Evolutionary conservation across 2,329 filamentous ascomycete species (phyloP).

Genomic region (Fusarium piperis): DNA sequence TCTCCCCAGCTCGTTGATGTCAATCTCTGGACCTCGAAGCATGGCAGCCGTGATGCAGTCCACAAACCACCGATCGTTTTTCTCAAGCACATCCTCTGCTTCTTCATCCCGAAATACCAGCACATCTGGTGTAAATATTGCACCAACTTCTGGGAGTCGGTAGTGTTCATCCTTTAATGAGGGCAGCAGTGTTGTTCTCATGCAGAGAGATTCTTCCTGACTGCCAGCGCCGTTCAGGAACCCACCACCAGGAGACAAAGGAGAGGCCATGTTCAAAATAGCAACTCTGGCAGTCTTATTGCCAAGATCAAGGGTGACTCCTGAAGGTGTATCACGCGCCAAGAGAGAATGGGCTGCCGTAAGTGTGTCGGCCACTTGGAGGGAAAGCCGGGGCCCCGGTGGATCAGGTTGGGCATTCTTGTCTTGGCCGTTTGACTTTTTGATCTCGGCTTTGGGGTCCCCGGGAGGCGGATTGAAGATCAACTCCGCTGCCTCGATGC

Average conservation of each 20-base stretch:
- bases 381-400: conserved; percentile 50
- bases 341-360: conserved; percentile 53
- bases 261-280: conserved; percentile 72
- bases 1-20: conserved; percentile 47
- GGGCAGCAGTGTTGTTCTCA: conserved; percentile 67
- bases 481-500: conserved; percentile 62
- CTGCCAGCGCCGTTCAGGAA: conserved; percentile 67
- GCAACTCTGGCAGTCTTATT: conserved; percentile 52
- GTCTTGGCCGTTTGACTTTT: not conserved
- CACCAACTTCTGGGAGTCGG: conserved; percentile 66
- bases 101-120: conserved; percentile 63
- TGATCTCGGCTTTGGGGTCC: not conserved
- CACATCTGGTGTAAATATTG: conserved; percentile 66
- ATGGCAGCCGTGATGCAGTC: conserved; percentile 68
- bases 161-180: conserved; percentile 68
- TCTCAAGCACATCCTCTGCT: conserved; percentile 47
- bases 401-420: not conserved
- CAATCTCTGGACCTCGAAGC: conserved; percentile 65
- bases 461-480: conserved; percentile 46
- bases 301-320: not conserved
- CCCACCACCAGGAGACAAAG: conserved; percentile 68
- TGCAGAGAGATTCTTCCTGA: conserved; percentile 71
- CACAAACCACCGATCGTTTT: conserved; percentile 65
- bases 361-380: conserved; percentile 63
- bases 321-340: not conserved